Evolutionary conservation across 1,284 basidiomycete species (phyloP).

Genomic region (Xanthoconium separans): DNA sequence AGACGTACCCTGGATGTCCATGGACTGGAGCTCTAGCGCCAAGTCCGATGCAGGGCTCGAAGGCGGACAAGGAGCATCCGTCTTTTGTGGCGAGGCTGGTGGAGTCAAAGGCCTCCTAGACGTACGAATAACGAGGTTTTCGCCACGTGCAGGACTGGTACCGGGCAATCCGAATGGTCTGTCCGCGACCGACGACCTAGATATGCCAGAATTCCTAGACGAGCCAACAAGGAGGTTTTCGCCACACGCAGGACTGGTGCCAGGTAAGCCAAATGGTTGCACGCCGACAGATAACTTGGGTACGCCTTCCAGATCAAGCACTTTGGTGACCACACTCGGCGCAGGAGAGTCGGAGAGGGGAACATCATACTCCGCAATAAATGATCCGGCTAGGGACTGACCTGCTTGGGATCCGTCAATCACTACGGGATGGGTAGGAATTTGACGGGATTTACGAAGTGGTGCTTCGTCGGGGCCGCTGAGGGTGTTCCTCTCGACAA

Average conservation of each 20-base stretch:
- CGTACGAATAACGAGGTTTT: neutral
- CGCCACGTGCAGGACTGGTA: conserved; percentile 15
- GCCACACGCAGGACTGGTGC: neutral
- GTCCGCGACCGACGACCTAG: conserved; percentile 9
- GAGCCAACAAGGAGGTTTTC: neutral
- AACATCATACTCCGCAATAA: conserved; percentile 19
- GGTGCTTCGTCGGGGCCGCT: neutral
- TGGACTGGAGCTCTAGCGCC: conserved; percentile 21
- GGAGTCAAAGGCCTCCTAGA: neutral
- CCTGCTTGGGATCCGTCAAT: neutral
- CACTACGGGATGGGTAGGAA: neutral
- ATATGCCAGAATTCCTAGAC: neutral
- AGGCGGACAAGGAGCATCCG: conserved; percentile 1
- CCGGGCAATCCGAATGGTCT: conserved; percentile 9
- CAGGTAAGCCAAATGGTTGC: neutral
- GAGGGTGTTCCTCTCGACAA: neutral
- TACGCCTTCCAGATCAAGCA: neutral
- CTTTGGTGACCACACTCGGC: neutral
- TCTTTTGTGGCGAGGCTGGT: neutral
- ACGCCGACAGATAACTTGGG: conserved; percentile 6
- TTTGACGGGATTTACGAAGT: neutral
- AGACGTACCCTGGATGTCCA: conserved; percentile 30
- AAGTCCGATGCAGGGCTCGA: conserved; percentile 22
- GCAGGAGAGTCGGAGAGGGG: conserved; percentile 11
- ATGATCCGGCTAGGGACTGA: conserved; percentile 8